Conservation (phyloP, 78 protist species). For the Ministeria vibrans region DNA sequence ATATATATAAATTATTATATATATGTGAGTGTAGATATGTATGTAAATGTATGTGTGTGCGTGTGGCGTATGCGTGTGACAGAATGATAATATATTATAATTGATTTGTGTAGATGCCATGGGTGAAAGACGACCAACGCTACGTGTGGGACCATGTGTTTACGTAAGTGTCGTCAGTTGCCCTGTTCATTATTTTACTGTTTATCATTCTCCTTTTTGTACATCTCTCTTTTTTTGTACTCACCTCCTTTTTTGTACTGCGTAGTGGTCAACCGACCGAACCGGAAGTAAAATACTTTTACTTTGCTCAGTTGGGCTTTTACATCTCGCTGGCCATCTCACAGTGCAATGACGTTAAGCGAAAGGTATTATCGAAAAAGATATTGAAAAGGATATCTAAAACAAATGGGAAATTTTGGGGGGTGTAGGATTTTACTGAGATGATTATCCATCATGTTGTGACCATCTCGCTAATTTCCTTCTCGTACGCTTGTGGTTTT, state of each 20-base stretch:
- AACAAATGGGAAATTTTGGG: background rate
- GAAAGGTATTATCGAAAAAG: background rate
- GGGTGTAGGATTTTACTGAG: background rate
- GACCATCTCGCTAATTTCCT: background rate
- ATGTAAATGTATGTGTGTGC: constrained; percentile 12
- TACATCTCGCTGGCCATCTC: background rate
- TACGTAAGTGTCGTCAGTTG: background rate
- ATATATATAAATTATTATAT: background rate
- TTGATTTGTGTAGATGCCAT: background rate
- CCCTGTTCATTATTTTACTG: background rate
- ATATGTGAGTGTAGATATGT: background rate
- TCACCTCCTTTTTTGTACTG: background rate
- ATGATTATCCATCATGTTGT: background rate
- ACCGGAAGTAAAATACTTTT: background rate
- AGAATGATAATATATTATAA: background rate
- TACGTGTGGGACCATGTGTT: background rate
- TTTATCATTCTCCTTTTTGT: background rate
- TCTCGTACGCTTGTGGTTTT: background rate
- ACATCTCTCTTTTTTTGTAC: background rate
- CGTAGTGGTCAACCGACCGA: too few relatives aligned
- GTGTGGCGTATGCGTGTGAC: background rate
- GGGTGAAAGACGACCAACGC: background rate
- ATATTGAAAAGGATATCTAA: background rate
- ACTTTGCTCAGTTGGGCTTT: background rate
- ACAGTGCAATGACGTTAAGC: background rate